Conservation (phyloP, 2,329 filamentous ascomycete genomes). For the Penicillium janthinellum region DNA sequence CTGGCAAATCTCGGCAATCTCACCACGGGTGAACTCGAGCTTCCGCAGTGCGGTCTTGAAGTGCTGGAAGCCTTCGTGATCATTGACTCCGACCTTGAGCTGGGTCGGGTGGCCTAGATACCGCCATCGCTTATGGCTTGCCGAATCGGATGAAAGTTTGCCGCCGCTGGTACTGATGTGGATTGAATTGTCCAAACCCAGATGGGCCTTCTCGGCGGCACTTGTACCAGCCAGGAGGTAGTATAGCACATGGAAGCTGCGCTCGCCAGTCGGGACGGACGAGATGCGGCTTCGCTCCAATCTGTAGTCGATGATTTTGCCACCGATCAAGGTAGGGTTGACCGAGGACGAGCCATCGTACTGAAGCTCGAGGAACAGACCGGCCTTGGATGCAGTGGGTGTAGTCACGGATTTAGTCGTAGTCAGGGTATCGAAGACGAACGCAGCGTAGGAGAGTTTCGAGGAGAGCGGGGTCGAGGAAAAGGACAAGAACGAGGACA, state of each 20-base stretch:
- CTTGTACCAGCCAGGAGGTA: constrained; percentile 94
- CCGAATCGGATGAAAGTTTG: constrained; percentile 56
- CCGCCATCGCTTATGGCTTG: constrained; percentile 81
- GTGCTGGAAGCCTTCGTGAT: constrained; percentile 90
- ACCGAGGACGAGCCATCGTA: constrained; percentile 87
- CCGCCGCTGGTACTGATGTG: constrained; percentile 45
- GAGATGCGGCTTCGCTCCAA: constrained; percentile 90
- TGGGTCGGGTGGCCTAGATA: constrained; percentile 96
- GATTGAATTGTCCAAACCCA: constrained; percentile 62
- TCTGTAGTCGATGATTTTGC: constrained; percentile 90
- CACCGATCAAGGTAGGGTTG: constrained; percentile 86
- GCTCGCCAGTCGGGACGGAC: constrained; percentile 89
- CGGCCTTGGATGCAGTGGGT: constrained; percentile 91
- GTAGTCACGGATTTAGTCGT: constrained; percentile 97
- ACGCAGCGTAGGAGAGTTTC: constrained; percentile 90
- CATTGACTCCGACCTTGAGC: constrained; percentile 95
- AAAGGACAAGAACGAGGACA: constrained; percentile 82
- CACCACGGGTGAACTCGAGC: constrained; percentile 87
- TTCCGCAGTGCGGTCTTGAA: constrained; percentile 96
- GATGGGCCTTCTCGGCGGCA: constrained; percentile 82
- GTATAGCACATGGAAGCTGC: constrained; percentile 95
- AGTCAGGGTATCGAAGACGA: constrained; percentile 93
- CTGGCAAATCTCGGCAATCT: constrained; percentile 97
- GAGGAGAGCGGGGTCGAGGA: constrained; percentile 90
- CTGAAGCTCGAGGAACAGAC: constrained; percentile 92